Evolutionary conservation across 2,329 filamentous ascomycete species (phyloP).

Genomic region (Bipolaris sorokiniana): DNA sequence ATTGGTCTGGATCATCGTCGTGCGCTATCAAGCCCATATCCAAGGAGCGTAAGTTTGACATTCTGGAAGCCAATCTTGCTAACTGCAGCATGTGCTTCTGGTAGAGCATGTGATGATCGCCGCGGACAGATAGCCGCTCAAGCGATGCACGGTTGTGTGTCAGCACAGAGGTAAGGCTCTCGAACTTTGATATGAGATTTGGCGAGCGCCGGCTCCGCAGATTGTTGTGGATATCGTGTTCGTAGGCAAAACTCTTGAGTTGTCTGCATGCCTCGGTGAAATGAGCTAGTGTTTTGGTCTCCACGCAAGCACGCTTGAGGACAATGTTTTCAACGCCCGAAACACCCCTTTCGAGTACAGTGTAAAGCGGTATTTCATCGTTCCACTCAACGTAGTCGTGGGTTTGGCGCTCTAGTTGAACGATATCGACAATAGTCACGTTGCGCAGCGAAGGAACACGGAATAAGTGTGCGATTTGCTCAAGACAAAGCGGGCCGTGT

Average conservation of each 20-base stretch:
- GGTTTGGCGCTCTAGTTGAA: background rate
- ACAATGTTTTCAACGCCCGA: constrained; percentile 5
- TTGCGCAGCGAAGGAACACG: constrained; percentile 8
- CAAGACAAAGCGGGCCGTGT: constrained; percentile 8
- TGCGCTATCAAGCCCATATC: constrained; percentile 13
- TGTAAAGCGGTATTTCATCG: constrained; percentile 4
- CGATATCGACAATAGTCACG: constrained; percentile 1
- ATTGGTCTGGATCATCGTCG: constrained; percentile 5
- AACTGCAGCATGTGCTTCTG: constrained; percentile 10
- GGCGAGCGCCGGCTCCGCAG: background rate
- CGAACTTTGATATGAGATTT: background rate
- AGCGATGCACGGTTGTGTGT: background rate
- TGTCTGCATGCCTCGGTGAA: constrained; percentile 9
- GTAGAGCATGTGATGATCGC: constrained; percentile 5
- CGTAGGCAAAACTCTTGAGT: constrained; percentile 10
- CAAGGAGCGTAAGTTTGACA: constrained; percentile 7
- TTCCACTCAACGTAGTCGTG: background rate
- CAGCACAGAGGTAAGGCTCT: constrained; percentile 1
- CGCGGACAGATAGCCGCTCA: constrained; percentile 8
- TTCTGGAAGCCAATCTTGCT: constrained; percentile 7
- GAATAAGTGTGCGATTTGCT: constrained; percentile 12
- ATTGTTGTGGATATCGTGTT: constrained; percentile 11
- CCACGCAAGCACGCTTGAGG: constrained; percentile 10
- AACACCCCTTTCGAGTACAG: constrained; percentile 1
- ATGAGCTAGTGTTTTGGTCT: background rate